phyloP scores from a whole-genome alignment of 2,329 filamentous ascomycete species.

The Stylonectria norvegica region DNA sequence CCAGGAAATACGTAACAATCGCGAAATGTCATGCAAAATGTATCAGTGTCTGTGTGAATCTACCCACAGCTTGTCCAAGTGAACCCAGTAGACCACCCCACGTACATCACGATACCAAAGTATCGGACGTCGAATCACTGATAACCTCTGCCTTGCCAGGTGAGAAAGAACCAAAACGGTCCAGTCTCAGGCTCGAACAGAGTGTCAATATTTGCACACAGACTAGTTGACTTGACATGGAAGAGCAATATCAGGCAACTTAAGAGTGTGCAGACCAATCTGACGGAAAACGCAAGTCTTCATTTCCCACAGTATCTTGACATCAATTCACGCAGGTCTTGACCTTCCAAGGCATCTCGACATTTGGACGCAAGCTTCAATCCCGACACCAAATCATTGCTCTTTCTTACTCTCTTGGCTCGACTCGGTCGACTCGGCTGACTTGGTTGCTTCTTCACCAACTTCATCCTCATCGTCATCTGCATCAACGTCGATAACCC shows the following conservation, averaged over 20 bases:
- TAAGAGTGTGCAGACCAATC: slow-evolving; percentile 77
- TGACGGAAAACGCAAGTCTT: too few species aligned
- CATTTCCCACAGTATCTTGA: too few species aligned
- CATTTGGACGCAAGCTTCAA: too few species aligned
- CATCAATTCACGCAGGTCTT: too few species aligned
- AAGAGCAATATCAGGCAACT: slow-evolving; percentile 78
- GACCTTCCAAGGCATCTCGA: too few species aligned
- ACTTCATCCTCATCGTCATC: slow-evolving; percentile 55
- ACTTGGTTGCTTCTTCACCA: slow-evolving; percentile 43
- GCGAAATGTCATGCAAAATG: too few species aligned
- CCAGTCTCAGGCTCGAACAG: slow-evolving; percentile 39
- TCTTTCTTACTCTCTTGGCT: slow-evolving; percentile 39
- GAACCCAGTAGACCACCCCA: slow-evolving; percentile 37
- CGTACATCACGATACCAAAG: slow-evolving; percentile 29
- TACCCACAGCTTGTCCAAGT: slow-evolving; percentile 29
- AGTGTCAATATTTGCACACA: slow-evolving; percentile 79
- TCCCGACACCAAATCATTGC: too few species aligned
- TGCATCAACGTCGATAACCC: slow-evolving; percentile 75
- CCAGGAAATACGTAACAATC: too few species aligned
- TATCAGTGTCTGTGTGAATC: slow-evolving; percentile 29
- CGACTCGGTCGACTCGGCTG: slow-evolving; percentile 36
- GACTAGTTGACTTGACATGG: slow-evolving; percentile 94
- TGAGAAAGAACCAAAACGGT: slow-evolving; percentile 50
- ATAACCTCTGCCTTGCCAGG: slow-evolving; percentile 30
- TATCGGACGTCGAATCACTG: slow-evolving; percentile 26